A percentile compares a stretch with the other conserved stretches of the same genome.
Evolutionary conservation across 371 early-diverging fungal species (phyloP).

Genomic region (Phascolomyces articulosus): DNA sequence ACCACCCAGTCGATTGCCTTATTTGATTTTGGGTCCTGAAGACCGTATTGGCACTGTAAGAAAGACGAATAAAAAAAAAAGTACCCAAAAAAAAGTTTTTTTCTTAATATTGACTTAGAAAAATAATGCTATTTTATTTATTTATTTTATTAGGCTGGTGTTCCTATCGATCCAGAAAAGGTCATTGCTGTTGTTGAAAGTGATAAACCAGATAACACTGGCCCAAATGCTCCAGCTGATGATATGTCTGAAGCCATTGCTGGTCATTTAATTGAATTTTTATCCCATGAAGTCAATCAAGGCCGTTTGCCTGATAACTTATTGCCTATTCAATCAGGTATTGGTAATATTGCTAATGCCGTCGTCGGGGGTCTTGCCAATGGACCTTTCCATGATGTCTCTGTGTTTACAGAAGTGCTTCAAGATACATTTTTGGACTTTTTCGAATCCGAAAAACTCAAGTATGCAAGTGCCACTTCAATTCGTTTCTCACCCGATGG

Average conservation of each 20-base stretch:
- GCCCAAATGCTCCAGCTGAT: slow-evolving; percentile 48
- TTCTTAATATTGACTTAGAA: too few relatives aligned
- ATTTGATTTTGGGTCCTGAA: slow-evolving; percentile 50
- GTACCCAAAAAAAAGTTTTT: background rate
- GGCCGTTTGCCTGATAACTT: slow-evolving; percentile 52
- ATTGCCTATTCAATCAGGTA: slow-evolving; percentile 56
- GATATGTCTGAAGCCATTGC: slow-evolving; percentile 49
- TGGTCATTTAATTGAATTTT: slow-evolving; percentile 52
- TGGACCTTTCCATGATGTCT: slow-evolving; percentile 50
- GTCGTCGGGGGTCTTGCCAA: slow-evolving; percentile 58
- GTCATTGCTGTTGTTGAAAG: slow-evolving; percentile 53
- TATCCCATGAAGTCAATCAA: slow-evolving; percentile 53
- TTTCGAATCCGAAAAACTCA: slow-evolving; percentile 55
- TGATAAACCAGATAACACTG: slow-evolving; percentile 50
- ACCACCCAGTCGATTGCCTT: slow-evolving; percentile 55
- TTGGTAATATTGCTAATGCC: slow-evolving; percentile 62
- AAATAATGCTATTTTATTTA: background rate
- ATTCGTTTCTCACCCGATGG: slow-evolving; percentile 59
- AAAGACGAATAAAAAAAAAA: background rate
- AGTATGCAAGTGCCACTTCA: slow-evolving; percentile 58
- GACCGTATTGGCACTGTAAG: slow-evolving; percentile 56
- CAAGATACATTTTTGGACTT: slow-evolving; percentile 59
- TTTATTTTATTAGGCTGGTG: slow-evolving; percentile 34
- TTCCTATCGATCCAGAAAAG: slow-evolving; percentile 54
- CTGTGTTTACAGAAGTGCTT: slow-evolving; percentile 57